Percentiles rank a stretch among this genome's conserved stretches.
Evolutionary conservation across 306 rosid genomes (phyloP).

Genomic region (Glycine latifolia): DNA sequence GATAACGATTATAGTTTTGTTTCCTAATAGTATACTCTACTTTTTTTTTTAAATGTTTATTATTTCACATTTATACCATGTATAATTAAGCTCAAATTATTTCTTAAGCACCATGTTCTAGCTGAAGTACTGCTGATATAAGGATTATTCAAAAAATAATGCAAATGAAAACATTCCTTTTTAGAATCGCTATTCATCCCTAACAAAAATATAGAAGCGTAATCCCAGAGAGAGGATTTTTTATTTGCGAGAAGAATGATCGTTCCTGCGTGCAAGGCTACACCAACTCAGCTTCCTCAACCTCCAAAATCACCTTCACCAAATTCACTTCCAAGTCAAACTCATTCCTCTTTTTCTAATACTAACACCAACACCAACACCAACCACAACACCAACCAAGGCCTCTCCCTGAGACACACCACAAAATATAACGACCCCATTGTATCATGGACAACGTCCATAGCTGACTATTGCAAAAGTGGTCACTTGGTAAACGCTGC

Average conservation of each 20-base stretch:
- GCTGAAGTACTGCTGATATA: no score
- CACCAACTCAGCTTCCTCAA: constrained; percentile 48
- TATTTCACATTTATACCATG: no score
- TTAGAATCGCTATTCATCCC: no score
- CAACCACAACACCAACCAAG: constrained; percentile 45
- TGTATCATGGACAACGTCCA: constrained; percentile 81
- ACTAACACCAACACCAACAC: constrained; percentile 32
- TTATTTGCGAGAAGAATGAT: constrained; percentile 47
- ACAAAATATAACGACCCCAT: constrained; percentile 49
- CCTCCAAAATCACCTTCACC: constrained; percentile 53
- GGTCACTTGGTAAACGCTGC: constrained; percentile 73
- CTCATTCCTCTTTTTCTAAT: constrained; percentile 36
- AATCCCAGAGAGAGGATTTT: no score
- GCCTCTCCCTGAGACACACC: constrained; percentile 41
- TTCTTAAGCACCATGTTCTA: no score
- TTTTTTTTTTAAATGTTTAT: no score
- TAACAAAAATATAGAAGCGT: no score
- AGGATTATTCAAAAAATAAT: no score
- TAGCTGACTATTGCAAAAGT: constrained; percentile 67
- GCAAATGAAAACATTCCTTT: no score
- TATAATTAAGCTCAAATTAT: neutral
- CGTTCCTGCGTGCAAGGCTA: constrained; percentile 46
- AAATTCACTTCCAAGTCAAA: constrained; percentile 37
- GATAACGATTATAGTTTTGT: no score
- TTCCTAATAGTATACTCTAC: no score